These are phyloP conservation scores for Fragaria vesca DNA, from an alignment of 306 rosid species.

Conservation along the genomic window DNA sequence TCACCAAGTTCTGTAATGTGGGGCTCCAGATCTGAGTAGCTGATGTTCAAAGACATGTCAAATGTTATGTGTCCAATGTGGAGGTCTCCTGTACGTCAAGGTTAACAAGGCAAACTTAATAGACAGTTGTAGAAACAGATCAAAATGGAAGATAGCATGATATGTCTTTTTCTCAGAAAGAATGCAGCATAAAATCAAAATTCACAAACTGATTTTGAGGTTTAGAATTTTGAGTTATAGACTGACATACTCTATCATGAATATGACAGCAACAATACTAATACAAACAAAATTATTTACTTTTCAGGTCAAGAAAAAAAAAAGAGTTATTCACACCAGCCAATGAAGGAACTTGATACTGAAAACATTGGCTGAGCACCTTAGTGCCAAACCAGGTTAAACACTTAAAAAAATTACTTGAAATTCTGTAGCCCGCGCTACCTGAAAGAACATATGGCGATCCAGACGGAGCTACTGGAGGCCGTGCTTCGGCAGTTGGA, in stretches of 20 bases:
- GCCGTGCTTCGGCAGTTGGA: conserved; percentile 32
- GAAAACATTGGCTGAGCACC: background rate
- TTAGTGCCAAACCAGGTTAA: background rate
- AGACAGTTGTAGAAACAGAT: background rate
- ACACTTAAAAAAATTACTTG: conserved; percentile 13
- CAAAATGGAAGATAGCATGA: background rate
- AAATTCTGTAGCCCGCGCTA: conserved; percentile 32
- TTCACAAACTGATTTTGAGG: background rate
- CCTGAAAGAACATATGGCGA: conserved; percentile 53
- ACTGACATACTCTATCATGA: background rate
- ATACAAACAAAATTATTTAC: too few relatives aligned
- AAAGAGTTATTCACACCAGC: background rate
- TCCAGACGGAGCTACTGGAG: conserved; percentile 62
- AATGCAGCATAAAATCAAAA: background rate
- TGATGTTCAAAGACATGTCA: conserved; percentile 59
- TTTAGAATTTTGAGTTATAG: background rate
- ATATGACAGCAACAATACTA: background rate
- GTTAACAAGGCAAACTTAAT: conserved; percentile 5
- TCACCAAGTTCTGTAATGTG: conserved; percentile 53
- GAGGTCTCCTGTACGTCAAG: conserved; percentile 55
- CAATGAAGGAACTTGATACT: background rate
- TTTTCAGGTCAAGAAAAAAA: background rate
- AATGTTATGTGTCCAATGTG: conserved; percentile 65
- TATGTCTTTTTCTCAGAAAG: background rate
- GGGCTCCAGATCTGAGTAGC: conserved; percentile 69